These are phyloP conservation scores for Rhodamnia rubescens DNA, from an alignment of 345 rosid genomes.

Conservation along the genomic window DNA sequence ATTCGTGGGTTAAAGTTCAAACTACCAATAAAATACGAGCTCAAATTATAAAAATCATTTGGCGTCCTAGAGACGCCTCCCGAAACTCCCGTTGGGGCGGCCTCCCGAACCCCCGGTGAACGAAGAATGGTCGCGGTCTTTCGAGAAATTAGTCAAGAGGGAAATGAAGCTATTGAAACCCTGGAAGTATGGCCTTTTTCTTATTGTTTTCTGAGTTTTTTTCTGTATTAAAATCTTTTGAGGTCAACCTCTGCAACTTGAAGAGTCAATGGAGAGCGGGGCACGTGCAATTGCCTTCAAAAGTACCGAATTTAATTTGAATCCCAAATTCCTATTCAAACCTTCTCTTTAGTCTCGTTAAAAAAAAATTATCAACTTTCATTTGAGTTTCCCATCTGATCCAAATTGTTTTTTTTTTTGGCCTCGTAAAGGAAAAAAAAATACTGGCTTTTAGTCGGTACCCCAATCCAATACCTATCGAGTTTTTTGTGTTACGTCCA, in stretches of 20 bases:
- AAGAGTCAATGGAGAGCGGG: neutral
- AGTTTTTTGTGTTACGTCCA: neutral
- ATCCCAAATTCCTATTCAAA: neutral
- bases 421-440: neutral
- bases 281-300: neutral
- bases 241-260: neutral
- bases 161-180: neutral
- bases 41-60: too few relatives aligned
- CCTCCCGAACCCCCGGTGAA: too few relatives aligned
- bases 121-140: neutral
- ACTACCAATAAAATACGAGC: too few relatives aligned
- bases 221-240: neutral
- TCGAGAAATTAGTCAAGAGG: too few relatives aligned
- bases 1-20: too few relatives aligned
- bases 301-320: neutral
- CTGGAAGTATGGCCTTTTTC: neutral
- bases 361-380: too few relatives aligned
- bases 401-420: neutral
- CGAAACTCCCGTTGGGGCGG: too few relatives aligned
- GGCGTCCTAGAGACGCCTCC: too few relatives aligned
- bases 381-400: neutral
- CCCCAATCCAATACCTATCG: rapidly evolving
- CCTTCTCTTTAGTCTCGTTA: neutral
- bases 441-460: rapidly evolving
- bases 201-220: neutral